Evolutionary conservation across 192 early-diverging fungal species (phyloP).

Genomic region (Backusella tuberculispora): DNA sequence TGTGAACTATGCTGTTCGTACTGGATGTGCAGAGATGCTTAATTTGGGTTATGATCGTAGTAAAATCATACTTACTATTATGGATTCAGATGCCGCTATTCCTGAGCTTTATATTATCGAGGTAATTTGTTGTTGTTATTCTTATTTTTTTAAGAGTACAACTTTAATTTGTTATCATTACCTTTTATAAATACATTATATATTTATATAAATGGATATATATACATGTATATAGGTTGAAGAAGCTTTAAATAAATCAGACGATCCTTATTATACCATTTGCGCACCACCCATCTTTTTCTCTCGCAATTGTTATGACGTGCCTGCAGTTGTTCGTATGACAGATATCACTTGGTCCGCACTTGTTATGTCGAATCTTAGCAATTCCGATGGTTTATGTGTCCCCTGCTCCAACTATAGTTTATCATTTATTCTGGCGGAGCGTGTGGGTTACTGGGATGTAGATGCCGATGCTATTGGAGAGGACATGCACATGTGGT

Average conservation of each 20-base stretch:
- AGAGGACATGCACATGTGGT: constrained; percentile 54
- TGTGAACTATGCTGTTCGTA: constrained; percentile 65
- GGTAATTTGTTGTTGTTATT: background rate
- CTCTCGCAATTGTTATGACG: constrained; percentile 63
- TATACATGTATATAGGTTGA: constrained; percentile 31
- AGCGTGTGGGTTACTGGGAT: constrained; percentile 77
- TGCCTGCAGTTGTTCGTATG: constrained; percentile 70
- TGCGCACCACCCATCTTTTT: constrained; percentile 57
- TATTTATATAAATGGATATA: too few species aligned
- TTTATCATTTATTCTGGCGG: constrained; percentile 72
- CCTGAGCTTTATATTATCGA: constrained; percentile 70
- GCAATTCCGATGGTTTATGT: constrained; percentile 56
- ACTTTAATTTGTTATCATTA: background rate
- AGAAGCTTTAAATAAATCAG: constrained; percentile 34
- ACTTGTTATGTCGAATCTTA: constrained; percentile 74
- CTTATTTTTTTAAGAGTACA: background rate
- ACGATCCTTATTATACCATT: constrained; percentile 49
- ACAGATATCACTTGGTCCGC: constrained; percentile 79
- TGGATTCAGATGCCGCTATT: constrained; percentile 77
- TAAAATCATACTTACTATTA: constrained; percentile 64
- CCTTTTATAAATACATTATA: constrained; percentile 10
- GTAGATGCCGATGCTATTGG: constrained; percentile 64
- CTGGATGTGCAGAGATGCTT: constrained; percentile 36
- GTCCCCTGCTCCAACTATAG: constrained; percentile 81
- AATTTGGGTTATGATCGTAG: constrained; percentile 47